A percentile compares a stretch with the other conserved stretches of the same genome.
Evolutionary conservation across 805 yeast species (phyloP).

Genomic region (Peterozyma xylosa): DNA sequence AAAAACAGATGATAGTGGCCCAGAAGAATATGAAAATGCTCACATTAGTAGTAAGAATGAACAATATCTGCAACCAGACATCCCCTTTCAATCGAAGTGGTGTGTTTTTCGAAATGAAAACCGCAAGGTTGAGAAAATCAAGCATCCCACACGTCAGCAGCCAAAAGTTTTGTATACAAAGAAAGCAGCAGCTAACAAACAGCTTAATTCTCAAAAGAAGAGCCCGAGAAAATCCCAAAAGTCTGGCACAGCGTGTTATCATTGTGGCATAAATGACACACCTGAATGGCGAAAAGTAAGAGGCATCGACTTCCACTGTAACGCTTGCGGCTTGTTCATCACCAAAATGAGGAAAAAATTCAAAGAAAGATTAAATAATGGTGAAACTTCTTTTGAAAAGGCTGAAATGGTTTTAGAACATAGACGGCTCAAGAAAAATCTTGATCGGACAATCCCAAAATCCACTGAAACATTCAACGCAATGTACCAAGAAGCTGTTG

Average conservation of each 20-base stretch:
- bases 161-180: no score
- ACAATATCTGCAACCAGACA: no score
- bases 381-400: conserved; percentile 10
- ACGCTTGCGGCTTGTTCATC: conserved; percentile 73
- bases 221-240: background rate
- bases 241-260: conserved; percentile 29
- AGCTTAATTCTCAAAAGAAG: no score
- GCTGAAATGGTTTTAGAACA: conserved; percentile 17
- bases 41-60: no score
- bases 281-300: conserved; percentile 83
- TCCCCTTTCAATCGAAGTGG: no score
- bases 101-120: no score
- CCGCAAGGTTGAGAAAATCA: no score
- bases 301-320: conserved; percentile 68
- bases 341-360: conserved; percentile 39
- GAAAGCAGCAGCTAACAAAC: no score
- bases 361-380: conserved; percentile 14
- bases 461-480: conserved; percentile 14
- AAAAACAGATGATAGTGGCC: no score
- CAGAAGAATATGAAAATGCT: no score
- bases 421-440: background rate
- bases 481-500: no score
- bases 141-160: no score
- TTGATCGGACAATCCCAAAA: conserved; percentile 6
- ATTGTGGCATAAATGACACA: conserved; percentile 56